Evolutionary conservation across 805 yeast species (phyloP).

Genomic region (Teunomyces tritomae): DNA sequence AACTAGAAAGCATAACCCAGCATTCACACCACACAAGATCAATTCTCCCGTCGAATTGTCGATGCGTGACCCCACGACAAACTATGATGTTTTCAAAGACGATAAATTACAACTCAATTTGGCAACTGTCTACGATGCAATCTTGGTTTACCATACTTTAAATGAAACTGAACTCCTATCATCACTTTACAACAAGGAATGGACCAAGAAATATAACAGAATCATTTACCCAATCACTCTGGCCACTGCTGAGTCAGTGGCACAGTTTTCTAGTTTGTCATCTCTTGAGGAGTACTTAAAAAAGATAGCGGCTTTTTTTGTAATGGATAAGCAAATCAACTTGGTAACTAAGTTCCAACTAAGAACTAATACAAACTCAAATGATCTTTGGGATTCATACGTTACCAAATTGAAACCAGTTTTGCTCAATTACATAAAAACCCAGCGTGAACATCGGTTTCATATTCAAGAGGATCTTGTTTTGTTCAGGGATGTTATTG

Average conservation of each 20-base stretch:
- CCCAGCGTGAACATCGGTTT: constrained; percentile 24
- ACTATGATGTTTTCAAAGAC: constrained; percentile 50
- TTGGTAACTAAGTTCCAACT: constrained; percentile 62
- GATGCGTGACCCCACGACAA: constrained; percentile 55
- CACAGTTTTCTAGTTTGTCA: constrained; percentile 25
- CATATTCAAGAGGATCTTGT: constrained; percentile 40
- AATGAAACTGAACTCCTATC: constrained; percentile 61
- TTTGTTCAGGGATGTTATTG: constrained; percentile 60
- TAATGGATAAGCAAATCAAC: constrained; percentile 69
- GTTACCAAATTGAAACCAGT: constrained; percentile 58
- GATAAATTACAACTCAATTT: constrained; percentile 47
- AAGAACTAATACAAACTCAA: constrained; percentile 57
- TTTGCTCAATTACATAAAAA: constrained; percentile 45
- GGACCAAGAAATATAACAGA: constrained; percentile 67
- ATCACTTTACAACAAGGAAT: constrained; percentile 64
- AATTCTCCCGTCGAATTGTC: constrained; percentile 86
- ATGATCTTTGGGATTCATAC: constrained; percentile 75
- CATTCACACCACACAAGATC: constrained; percentile 57
- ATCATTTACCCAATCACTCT: constrained; percentile 61
- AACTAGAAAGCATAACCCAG: constrained; percentile 40
- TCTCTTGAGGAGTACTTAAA: constrained; percentile 55
- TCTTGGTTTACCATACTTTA: constrained; percentile 75
- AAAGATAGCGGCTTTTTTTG: constrained; percentile 70
- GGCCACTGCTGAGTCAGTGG: constrained; percentile 23
- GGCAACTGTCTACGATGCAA: constrained; percentile 77